Evolutionary conservation across 768 basidiomycete species (phyloP).

Genomic region (Pulveroboletus ravenelii): DNA sequence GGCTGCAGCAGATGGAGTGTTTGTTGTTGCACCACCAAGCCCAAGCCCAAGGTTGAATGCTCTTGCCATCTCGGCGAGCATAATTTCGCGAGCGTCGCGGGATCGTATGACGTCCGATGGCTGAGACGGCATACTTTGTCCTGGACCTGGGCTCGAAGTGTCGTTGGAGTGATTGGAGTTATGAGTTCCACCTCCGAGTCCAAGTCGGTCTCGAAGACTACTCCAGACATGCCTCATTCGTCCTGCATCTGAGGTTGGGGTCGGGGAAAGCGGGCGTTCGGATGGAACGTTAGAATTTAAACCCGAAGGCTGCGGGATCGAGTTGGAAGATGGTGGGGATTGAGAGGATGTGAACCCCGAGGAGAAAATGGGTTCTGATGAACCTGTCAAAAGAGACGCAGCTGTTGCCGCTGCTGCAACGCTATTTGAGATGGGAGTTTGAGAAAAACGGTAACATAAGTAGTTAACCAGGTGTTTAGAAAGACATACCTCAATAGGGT

Average conservation of each 20-base stretch:
- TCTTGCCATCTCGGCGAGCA: constrained; percentile 78
- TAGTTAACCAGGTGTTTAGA: neutral
- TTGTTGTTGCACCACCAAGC: constrained; percentile 27
- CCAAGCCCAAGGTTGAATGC: constrained; percentile 73
- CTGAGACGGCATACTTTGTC: constrained; percentile 8
- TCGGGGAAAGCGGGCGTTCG: constrained; percentile 37
- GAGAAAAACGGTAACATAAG: neutral
- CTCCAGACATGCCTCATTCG: constrained; percentile 66
- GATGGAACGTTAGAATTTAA: constrained; percentile 17
- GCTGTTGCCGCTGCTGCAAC: constrained; percentile 92
- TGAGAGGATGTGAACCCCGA: constrained; percentile 46
- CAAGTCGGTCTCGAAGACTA: constrained; percentile 63
- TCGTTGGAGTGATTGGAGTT: constrained; percentile 12
- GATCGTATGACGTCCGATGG: constrained; percentile 10
- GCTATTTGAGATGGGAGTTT: constrained; percentile 33
- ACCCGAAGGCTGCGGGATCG: constrained; percentile 10
- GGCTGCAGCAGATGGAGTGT: neutral
- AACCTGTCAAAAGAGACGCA: constrained; percentile 74
- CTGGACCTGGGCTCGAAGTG: constrained; percentile 3
- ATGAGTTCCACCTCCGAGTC: constrained; percentile 36
- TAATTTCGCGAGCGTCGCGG: constrained; percentile 57
- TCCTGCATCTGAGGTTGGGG: constrained; percentile 35
- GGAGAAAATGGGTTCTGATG: constrained; percentile 59
- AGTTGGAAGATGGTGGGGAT: constrained; percentile 8
- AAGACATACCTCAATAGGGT: constrained; percentile 67